These are phyloP conservation scores for Auricularia sp. DNA, from an alignment of 768 basidiomycete genomes.

Conservation along the genomic window DNA sequence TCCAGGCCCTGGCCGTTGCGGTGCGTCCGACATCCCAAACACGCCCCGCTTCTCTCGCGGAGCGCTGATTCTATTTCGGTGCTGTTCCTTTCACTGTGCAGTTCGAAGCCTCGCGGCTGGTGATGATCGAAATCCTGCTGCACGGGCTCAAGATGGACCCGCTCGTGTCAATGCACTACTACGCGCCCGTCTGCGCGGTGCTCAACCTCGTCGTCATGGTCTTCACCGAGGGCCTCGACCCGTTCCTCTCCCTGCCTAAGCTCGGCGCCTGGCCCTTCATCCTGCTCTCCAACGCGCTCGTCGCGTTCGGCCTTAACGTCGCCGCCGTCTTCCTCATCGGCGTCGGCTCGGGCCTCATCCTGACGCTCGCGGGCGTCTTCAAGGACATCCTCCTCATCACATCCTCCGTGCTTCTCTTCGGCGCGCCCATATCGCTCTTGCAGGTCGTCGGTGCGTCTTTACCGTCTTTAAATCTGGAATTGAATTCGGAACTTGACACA, in stretches of 20 bases:
- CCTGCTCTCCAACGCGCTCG: constrained; percentile 70
- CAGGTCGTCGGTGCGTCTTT: constrained; percentile 64
- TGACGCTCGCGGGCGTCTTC: constrained; percentile 90
- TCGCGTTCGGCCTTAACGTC: constrained; percentile 84
- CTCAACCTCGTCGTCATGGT: constrained; percentile 82
- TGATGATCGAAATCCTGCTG: constrained; percentile 91
- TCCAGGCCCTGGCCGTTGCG: constrained; percentile 75
- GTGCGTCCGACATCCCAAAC: constrained; percentile 36
- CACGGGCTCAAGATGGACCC: constrained; percentile 98
- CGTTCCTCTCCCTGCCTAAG: constrained; percentile 62
- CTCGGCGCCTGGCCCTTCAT: constrained; percentile 52
- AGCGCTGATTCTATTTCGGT: background rate
- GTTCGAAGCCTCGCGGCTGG: constrained; percentile 91
- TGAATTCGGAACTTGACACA: constrained; percentile 1
- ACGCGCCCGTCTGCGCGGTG: constrained; percentile 86
- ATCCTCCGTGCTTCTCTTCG: constrained; percentile 82
- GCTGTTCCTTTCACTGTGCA: constrained; percentile 16
- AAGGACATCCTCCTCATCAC: constrained; percentile 94
- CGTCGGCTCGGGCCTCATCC: constrained; percentile 74
- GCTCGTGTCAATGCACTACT: constrained; percentile 89
- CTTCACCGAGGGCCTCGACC: constrained; percentile 84
- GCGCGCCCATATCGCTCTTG: constrained; percentile 64
- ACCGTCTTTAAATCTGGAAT: background rate
- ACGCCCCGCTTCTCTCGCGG: background rate
- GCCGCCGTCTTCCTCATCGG: constrained; percentile 92